These are phyloP conservation scores for Daldinia eschscholtzii DNA, from an alignment of 2,329 filamentous ascomycete species.

Conservation along the genomic window DNA sequence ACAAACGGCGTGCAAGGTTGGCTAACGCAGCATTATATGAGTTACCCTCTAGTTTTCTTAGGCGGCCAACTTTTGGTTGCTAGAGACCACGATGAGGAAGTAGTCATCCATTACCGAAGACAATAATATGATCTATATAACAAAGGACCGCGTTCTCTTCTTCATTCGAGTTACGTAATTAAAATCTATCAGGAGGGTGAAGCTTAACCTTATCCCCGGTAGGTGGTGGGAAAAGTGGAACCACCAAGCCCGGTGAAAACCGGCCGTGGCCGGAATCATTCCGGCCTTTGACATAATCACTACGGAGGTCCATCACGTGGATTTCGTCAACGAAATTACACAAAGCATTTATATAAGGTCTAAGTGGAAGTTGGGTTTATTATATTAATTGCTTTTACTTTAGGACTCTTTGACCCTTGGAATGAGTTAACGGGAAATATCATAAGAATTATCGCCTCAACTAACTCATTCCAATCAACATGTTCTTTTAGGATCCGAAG, in stretches of 20 bases:
- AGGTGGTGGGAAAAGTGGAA: slow-evolving; percentile 29
- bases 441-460: no score
- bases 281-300: slow-evolving; percentile 42
- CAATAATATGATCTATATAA: background rate
- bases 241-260: slow-evolving; percentile 34
- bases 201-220: slow-evolving; percentile 15
- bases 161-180: slow-evolving; percentile 29
- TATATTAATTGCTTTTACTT: background rate
- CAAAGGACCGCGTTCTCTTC: background rate
- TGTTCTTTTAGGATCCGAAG: no score
- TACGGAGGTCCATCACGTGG: background rate
- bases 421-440: background rate
- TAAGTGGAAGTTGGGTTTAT: no score
- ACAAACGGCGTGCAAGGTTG: background rate
- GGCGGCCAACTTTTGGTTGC: background rate
- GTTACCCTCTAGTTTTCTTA: background rate
- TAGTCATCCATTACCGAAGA: background rate
- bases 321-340: background rate
- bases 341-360: background rate
- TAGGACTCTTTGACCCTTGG: background rate
- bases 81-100: background rate
- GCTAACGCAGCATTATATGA: background rate
- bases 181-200: slow-evolving; percentile 19
- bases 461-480: no score
- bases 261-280: slow-evolving; percentile 46